Base-by-base conservation (phyloP, 1,284 basidiomycete genomes). In the Volvariella surrecta region DNA sequence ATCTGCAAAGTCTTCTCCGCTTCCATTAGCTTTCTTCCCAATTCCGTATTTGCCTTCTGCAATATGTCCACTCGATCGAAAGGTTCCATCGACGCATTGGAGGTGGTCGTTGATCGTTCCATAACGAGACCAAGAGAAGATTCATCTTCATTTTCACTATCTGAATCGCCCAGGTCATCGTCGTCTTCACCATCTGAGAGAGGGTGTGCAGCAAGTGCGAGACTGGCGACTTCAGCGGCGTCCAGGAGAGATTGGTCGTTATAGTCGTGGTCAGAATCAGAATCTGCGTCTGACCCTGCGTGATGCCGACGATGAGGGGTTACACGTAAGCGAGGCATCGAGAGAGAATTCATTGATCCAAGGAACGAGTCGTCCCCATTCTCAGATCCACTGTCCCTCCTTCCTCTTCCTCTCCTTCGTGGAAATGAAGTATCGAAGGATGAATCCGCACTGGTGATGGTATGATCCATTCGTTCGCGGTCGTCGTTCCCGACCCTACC, bases 41-140 rank as follows among this genome's bases (percentile, higher is more conserved):
- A 63, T 22, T 93, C 89, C 1, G 66, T 61, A 51, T 90, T 91
- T n/a, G 75, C 67, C 50, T 78, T 74, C 57, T 82, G 75, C 44
- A 92, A 58, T 2, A 74, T 76, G 7, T 87, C 82, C 17, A 89
- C 56, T 37, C 77, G 71, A 37, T 89, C 86, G 32, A 74, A 54
- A 10, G 78, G 66, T 46, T 80, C 78, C 55, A 86, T 63, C 1
- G 81, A 84, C 3, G 71, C 68, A 0, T 72, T 77, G 10, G 81
- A 83, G 18, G 71, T 71, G 0, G 73, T 61, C 3, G 68, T 61
- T 31, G 70, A 69, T 4, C 80, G 73, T 49, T 82, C 77, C 50
- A 74, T 63, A 7, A 82, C 71, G 24, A 84, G 66, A 1, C 75
- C 76, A 13, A 75, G 58, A 9, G 67, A 66, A n/a, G 70, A 63